These are phyloP conservation scores for Arthrobotrys pseudoclavata DNA, from an alignment of 2,329 filamentous ascomycete genomes.

Conservation along the genomic window DNA sequence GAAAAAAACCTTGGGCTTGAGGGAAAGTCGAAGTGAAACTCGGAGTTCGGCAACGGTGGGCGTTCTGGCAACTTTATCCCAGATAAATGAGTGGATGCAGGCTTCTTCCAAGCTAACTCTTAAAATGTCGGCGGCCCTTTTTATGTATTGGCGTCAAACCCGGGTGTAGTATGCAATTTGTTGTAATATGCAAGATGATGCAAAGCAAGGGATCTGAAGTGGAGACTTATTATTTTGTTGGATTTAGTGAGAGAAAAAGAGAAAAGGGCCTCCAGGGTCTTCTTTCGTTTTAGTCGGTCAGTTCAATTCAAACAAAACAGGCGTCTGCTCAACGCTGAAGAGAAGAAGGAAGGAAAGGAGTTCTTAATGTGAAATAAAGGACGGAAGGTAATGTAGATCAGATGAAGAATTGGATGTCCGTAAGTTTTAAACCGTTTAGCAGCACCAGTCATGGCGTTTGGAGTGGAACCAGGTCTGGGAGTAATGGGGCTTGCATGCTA, in stretches of 20 bases:
- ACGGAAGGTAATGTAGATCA: constrained; percentile 59
- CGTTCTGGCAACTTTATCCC: constrained; percentile 51
- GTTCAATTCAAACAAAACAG: constrained; percentile 46
- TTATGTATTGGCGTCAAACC: constrained; percentile 26
- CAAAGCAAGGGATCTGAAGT: constrained; percentile 47
- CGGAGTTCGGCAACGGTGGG: constrained; percentile 48
- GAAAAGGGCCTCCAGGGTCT: constrained; percentile 56
- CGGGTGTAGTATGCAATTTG: constrained; percentile 23
- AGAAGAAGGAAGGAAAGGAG: constrained; percentile 54
- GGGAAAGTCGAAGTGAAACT: constrained; percentile 21
- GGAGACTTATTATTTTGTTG: constrained; percentile 27
- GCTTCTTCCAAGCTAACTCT: constrained; percentile 24
- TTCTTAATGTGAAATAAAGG: constrained; percentile 47
- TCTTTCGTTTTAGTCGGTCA: constrained; percentile 26
- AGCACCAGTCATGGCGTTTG: constrained; percentile 29
- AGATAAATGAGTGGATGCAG: constrained; percentile 40
- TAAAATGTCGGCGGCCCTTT: constrained; percentile 8
- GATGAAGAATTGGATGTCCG: constrained; percentile 45
- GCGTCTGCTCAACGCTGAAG: constrained; percentile 24
- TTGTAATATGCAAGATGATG: constrained; percentile 41
- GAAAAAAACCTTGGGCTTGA: constrained; percentile 13
- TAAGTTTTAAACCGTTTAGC: constrained; percentile 56
- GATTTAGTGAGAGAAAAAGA: constrained; percentile 36
- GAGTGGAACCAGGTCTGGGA: constrained; percentile 31
- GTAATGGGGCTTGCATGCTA: constrained; percentile 15